These are phyloP conservation scores for Hortiboletus campestris DNA, from an alignment of 768 basidiomycete species.

Conservation along the genomic window DNA sequence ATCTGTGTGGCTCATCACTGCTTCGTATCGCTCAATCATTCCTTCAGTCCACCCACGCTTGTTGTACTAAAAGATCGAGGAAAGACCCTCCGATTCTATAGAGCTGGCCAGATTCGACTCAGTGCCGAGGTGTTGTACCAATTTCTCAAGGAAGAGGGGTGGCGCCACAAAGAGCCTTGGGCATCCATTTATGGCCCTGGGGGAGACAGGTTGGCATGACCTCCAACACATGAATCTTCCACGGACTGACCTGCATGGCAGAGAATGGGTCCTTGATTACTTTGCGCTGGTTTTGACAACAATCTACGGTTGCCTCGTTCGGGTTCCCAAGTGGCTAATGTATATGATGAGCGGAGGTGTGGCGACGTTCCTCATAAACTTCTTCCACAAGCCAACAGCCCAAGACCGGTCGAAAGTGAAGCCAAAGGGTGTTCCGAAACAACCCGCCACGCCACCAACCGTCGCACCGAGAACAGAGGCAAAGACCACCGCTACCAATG, in stretches of 20 bases:
- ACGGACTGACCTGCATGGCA: conserved; percentile 28
- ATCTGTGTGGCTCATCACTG: background rate
- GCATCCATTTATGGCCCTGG: conserved; percentile 67
- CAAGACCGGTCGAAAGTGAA: conserved; percentile 3
- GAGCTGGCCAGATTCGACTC: conserved; percentile 59
- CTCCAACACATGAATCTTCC: background rate
- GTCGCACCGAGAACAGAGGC: conserved; percentile 6
- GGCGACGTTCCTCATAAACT: conserved; percentile 64
- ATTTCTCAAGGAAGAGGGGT: conserved; percentile 65
- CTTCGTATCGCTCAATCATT: background rate
- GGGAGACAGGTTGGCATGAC: conserved; percentile 56
- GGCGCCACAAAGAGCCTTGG: conserved; percentile 69
- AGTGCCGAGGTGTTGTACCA: conserved; percentile 57
- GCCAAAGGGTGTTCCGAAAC: conserved; percentile 1
- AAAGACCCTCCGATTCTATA: conserved; percentile 78
- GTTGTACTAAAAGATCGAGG: conserved; percentile 73
- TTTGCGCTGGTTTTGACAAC: conserved; percentile 48
- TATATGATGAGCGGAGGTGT: conserved; percentile 62
- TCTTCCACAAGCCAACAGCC: conserved; percentile 49
- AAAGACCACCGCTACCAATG: conserved; percentile 14
- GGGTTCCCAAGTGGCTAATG: conserved; percentile 72
- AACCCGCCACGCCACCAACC: background rate
- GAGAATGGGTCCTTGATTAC: conserved; percentile 68
- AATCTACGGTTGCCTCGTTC: conserved; percentile 49
- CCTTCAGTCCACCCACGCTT: conserved; percentile 67